phyloP scores from a whole-genome alignment of 192 early-diverging fungal species.

The Thamnidium elegans region DNA sequence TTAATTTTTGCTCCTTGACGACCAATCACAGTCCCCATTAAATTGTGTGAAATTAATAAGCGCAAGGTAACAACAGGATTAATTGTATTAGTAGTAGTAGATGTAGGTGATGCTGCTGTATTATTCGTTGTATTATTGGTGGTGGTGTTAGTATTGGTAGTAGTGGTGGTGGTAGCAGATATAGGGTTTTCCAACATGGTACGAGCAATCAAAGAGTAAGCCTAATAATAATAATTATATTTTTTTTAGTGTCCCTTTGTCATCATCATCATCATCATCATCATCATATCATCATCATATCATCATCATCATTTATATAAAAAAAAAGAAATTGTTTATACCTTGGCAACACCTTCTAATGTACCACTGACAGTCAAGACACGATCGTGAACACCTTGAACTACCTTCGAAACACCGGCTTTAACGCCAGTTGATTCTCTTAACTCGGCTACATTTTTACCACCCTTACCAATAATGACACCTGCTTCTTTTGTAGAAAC shows the following conservation, averaged over 20 bases:
- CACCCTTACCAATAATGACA: conserved; percentile 70
- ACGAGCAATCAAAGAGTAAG: conserved; percentile 82
- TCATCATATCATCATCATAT: too few species aligned
- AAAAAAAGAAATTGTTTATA: conserved; percentile 11
- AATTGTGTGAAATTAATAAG: conserved; percentile 85
- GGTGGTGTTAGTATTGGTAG: conserved; percentile 2
- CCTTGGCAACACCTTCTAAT: conserved; percentile 70
- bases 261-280: too few species aligned
- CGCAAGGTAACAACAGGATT: conserved; percentile 64
- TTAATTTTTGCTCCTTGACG: conserved; percentile 92
- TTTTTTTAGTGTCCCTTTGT: neutral
- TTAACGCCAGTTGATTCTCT: conserved; percentile 82
- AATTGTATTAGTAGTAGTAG: conserved; percentile 43
- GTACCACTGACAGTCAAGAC: conserved; percentile 74
- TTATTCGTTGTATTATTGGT: too few species aligned
- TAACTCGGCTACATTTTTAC: conserved; percentile 86
- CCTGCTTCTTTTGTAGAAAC: conserved; percentile 93
- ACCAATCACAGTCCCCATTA: conserved; percentile 93
- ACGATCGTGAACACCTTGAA: conserved; percentile 84
- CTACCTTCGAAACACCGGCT: conserved; percentile 89
- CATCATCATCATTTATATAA: neutral
- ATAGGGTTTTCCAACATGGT: conserved; percentile 75
- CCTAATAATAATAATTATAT: conserved; percentile 41
- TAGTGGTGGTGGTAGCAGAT: conserved; percentile 45
- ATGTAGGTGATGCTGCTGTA: conserved; percentile 37